phyloP scores from a whole-genome alignment of 2,329 filamentous ascomycete species.

The Penicillium thymicola region DNA sequence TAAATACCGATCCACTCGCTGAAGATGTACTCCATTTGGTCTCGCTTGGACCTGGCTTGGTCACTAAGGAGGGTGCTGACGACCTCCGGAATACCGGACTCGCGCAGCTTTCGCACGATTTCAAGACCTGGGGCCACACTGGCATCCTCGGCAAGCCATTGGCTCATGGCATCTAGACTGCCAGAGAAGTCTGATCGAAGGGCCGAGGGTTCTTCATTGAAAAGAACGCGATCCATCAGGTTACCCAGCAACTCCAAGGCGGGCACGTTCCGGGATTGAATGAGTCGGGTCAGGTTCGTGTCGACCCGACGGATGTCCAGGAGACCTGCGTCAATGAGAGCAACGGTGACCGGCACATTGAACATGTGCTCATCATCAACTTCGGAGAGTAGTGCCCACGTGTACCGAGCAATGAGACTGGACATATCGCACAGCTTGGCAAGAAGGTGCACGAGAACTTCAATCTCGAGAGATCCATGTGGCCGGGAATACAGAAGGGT shows the following conservation, averaged over 20 bases:
- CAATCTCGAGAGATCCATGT: slow-evolving; percentile 57
- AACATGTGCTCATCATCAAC: slow-evolving; percentile 60
- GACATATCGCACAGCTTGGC: slow-evolving; percentile 61
- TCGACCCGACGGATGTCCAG: slow-evolving; percentile 66
- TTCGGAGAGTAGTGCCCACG: slow-evolving; percentile 48
- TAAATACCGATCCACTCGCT: slow-evolving; percentile 88
- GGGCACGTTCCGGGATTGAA: slow-evolving; percentile 66
- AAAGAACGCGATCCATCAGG: slow-evolving; percentile 72
- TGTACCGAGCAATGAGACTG: slow-evolving; percentile 53
- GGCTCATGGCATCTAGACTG: slow-evolving; percentile 75
- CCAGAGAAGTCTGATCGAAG: slow-evolving; percentile 82
- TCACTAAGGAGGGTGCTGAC: slow-evolving; percentile 54
- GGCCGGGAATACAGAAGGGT: slow-evolving; percentile 55
- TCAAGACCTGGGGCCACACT: slow-evolving; percentile 63
- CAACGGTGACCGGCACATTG: slow-evolving; percentile 60
- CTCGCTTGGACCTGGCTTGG: slow-evolving; percentile 59
- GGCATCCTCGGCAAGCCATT: slow-evolving; percentile 75
- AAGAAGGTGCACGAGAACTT: slow-evolving; percentile 61
- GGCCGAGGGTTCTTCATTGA: slow-evolving; percentile 72
- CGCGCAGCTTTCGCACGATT: slow-evolving; percentile 63
- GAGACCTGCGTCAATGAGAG: slow-evolving; percentile 58
- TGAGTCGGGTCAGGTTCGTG: slow-evolving; percentile 67
- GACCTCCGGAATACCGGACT: slow-evolving; percentile 56
- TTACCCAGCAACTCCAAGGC: slow-evolving; percentile 78
- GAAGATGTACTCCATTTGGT: slow-evolving; percentile 92